Base-by-base conservation (phyloP, 345 rosid species). In the Hibiscus mutabilis region DNA sequence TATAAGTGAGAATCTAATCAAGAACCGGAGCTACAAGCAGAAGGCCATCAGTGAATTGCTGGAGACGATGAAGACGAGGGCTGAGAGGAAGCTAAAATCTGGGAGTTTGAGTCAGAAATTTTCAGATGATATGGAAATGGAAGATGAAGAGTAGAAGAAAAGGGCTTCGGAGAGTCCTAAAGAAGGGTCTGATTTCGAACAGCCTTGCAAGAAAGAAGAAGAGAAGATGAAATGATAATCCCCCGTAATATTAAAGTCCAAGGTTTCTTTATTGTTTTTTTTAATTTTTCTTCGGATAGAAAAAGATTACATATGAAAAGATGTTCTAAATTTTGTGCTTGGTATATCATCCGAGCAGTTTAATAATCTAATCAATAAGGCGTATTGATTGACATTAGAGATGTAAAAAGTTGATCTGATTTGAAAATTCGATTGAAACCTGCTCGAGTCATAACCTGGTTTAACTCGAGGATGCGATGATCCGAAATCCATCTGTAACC, bases 1-100 rank as follows among this genome's bases (percentile, higher is more conserved):
- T 72, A 81, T 93, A 0, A 93, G 97, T 70, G 98, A 93, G 70
- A 81, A 87, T 22, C 62, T 93, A 82, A 86, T 93, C 33, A 93
- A 87, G 87, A 87, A 89, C 76, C 71, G 91, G 68, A 78, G 93
- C 47, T 69, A 81, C 58, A 85, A 77, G 75, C 79, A 79, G 71
- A 86, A 60, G 25, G 96, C 97, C 24, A 70, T 86, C 75, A 74
- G 72, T 22, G 97, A 91, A 71, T 53, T 93, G 72, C 18, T 89
- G 73, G 86, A 60, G 35, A 74, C 75, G 57, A 73, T 93, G 81
- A 89, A 75, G 75, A 73, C 42, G 29, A 82, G 78, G 60, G 90
- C 84, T 3, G 87, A 82, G 57, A 77, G 63, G 75, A 86, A 84
- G 60, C 18, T 62, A 25, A 85, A 81, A 68, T 59, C 31, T 74